phyloP scores from a whole-genome alignment of 2,329 filamentous ascomycete genomes.

The Alternaria conjuncta region DNA sequence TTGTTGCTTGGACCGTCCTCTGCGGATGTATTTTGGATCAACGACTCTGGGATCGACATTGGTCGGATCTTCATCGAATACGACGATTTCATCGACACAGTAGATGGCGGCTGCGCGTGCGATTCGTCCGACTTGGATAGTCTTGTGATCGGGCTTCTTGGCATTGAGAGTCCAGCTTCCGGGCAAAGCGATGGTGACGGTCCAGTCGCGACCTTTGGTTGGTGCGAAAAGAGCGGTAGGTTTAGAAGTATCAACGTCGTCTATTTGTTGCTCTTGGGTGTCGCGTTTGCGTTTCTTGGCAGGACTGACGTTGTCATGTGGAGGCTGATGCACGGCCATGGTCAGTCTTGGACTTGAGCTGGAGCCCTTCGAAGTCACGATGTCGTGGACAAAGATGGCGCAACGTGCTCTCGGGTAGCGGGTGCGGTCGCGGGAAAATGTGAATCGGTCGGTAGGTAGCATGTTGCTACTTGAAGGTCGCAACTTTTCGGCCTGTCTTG shows the following conservation, averaged over 20 bases:
- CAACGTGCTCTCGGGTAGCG: not conserved
- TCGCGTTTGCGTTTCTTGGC: conserved; percentile 26
- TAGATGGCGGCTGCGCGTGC: conserved; percentile 84
- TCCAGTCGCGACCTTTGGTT: conserved; percentile 70
- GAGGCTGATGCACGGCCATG: conserved; percentile 18
- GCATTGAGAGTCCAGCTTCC: conserved; percentile 72
- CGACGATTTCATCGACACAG: conserved; percentile 80
- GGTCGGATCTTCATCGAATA: conserved; percentile 75
- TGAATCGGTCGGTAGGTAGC: not conserved
- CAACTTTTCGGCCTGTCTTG: conserved; percentile 22
- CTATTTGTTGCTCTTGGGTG: conserved; percentile 10
- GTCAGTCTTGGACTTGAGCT: not conserved
- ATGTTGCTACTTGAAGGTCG: not conserved
- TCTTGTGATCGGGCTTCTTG: conserved; percentile 76
- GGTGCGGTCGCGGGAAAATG: not conserved
- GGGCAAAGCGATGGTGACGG: conserved; percentile 77
- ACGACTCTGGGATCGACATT: conserved; percentile 32
- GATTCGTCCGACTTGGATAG: conserved; percentile 73
- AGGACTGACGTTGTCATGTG: conserved; percentile 8
- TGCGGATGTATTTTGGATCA: conserved; percentile 26
- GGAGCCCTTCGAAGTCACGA: not conserved
- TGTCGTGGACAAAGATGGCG: not conserved
- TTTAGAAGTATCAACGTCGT: conserved; percentile 63
- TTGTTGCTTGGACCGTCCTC: conserved; percentile 51
- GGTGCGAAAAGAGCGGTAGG: conserved; percentile 74